phyloP scores from a whole-genome alignment of 352 stramenopile genomes.

The Halophytophthora polymorphica region DNA sequence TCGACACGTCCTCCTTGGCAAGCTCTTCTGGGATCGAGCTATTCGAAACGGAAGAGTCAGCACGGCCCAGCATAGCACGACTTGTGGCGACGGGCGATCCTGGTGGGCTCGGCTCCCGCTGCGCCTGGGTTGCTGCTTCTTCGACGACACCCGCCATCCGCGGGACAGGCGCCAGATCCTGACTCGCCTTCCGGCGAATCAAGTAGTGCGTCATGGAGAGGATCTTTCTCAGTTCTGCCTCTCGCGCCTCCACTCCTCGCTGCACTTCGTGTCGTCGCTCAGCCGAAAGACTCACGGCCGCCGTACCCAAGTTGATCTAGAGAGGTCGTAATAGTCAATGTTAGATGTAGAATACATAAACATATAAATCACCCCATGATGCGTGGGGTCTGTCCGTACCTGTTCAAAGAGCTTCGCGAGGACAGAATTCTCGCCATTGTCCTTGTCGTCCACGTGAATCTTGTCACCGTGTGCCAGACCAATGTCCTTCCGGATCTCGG shows the following conservation, averaged over 20 bases:
- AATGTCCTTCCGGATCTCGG: conserved; percentile 76
- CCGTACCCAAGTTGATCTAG: conserved; percentile 83
- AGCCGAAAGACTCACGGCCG: conserved; percentile 78
- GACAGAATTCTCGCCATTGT: conserved; percentile 74
- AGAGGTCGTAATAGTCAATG: conserved; percentile 1
- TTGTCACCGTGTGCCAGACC: conserved; percentile 86
- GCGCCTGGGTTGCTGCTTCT: conserved; percentile 20
- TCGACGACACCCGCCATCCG: conserved; percentile 26
- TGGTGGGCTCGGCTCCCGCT: conserved; percentile 19
- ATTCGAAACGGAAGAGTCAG: conserved; percentile 39
- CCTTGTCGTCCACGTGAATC: conserved; percentile 84
- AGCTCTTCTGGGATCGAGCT: conserved; percentile 48
- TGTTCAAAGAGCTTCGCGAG: conserved; percentile 80
- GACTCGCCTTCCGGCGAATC: conserved; percentile 56
- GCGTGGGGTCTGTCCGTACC: conserved; percentile 24
- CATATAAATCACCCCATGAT: neutral
- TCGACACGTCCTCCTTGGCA: conserved; percentile 59
- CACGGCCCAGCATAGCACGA: conserved; percentile 24
- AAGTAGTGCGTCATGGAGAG: conserved; percentile 81
- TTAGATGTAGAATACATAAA: neutral
- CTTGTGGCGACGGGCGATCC: conserved; percentile 15
- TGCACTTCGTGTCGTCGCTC: conserved; percentile 87
- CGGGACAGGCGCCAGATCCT: conserved; percentile 36
- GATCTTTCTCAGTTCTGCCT: conserved; percentile 81
- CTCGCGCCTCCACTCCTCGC: conserved; percentile 74